phyloP scores from a whole-genome alignment of 805 yeast species.

The Komagataella kurtzmanii region DNA sequence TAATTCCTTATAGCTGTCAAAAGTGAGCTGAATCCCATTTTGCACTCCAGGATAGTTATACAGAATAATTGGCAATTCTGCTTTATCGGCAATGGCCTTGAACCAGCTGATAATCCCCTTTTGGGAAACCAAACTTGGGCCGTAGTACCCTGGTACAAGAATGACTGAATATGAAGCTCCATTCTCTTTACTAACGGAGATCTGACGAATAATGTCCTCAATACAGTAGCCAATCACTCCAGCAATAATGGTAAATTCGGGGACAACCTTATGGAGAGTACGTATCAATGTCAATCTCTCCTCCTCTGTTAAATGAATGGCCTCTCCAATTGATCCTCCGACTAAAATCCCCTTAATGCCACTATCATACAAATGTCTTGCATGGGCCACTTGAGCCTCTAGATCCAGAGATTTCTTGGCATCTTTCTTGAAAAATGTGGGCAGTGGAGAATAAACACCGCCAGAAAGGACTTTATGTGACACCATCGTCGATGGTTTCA shows the following conservation, averaged over 20 bases:
- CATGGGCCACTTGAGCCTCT: conserved; percentile 27
- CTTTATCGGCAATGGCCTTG: conserved; percentile 26
- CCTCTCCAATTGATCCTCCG: conserved; percentile 45
- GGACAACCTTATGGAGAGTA: conserved; percentile 21
- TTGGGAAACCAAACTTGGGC: conserved; percentile 26
- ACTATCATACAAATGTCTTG: conserved; percentile 23
- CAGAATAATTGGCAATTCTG: conserved; percentile 27
- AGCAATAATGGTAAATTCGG: conserved; percentile 25
- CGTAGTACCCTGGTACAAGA: conserved; percentile 35
- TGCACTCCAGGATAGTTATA: conserved; percentile 38
- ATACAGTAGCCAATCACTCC: conserved; percentile 35
- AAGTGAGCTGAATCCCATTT: conserved; percentile 23
- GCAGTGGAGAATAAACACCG: conserved; percentile 39
- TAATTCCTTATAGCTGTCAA: conserved; percentile 24
- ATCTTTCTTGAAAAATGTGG: conserved; percentile 36
- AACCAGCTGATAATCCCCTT: conserved; percentile 32
- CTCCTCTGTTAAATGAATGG: conserved; percentile 30
- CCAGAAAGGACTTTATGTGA: conserved; percentile 2
- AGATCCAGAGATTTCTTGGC: conserved; percentile 26
- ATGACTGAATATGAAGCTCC: conserved; percentile 27
- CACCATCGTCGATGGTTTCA: neutral
- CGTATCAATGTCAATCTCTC: conserved; percentile 26
- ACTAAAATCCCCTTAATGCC: conserved; percentile 36
- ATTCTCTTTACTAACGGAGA: conserved; percentile 18
- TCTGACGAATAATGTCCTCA: conserved; percentile 28